phyloP scores from a whole-genome alignment of 2,329 filamentous ascomycete species.

The Stachybotrys chlorohalonatus region DNA sequence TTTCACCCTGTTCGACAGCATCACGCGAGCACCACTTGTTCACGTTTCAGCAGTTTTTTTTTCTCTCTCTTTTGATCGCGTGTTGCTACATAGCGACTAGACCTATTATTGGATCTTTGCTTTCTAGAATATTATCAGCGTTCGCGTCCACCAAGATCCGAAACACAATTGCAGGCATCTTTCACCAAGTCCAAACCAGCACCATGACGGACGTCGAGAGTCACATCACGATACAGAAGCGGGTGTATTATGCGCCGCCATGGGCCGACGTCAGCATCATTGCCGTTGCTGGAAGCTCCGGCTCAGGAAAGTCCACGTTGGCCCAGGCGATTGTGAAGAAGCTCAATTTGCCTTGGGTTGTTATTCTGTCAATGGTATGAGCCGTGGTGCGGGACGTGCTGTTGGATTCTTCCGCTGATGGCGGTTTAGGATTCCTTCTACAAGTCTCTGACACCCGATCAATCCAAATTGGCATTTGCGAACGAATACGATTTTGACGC shows the following conservation, averaged over 20 bases:
- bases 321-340: slow-evolving; percentile 85
- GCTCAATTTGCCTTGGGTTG: slow-evolving; percentile 92
- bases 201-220: slow-evolving; percentile 24
- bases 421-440: slow-evolving; percentile 85
- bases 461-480: slow-evolving; percentile 70
- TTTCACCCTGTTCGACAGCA: neutral
- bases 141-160: too few relatives aligned
- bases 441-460: slow-evolving; percentile 72
- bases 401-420: slow-evolving; percentile 9
- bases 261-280: slow-evolving; percentile 97
- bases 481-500: slow-evolving; percentile 97
- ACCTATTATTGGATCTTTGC: too few relatives aligned
- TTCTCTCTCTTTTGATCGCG: too few relatives aligned
- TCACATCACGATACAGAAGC: slow-evolving; percentile 42
- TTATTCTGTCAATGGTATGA: slow-evolving; percentile 88
- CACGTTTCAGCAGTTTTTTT: too few relatives aligned
- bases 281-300: slow-evolving; percentile 88
- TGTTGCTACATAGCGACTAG: too few relatives aligned
- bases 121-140: too few relatives aligned
- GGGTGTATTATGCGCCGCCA: slow-evolving; percentile 79
- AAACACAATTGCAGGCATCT: neutral
- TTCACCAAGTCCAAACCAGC: neutral
- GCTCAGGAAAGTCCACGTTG: slow-evolving; percentile 88
- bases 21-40: neutral
- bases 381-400: neutral